phyloP scores from a whole-genome alignment of 495 filamentous ascomycete genomes.

The Aspergillus indologenus region DNA sequence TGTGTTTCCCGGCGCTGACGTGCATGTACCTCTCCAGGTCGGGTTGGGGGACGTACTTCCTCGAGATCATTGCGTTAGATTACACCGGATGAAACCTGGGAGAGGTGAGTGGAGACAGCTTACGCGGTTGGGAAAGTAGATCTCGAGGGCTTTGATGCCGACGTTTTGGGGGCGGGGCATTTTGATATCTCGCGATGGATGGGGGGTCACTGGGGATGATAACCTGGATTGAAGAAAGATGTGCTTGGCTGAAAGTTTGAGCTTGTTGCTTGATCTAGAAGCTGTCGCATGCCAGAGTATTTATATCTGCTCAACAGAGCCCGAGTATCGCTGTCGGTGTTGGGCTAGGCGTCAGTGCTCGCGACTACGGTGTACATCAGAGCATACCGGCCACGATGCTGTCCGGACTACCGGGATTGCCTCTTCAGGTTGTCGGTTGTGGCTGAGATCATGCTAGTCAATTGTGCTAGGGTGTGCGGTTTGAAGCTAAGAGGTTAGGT shows the following conservation, averaged over 20 bases:
- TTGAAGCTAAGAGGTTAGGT: no score
- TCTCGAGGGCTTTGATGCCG: conserved; percentile 99
- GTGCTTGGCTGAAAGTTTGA: background rate
- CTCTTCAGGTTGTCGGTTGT: background rate
- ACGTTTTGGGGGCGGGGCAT: conserved; percentile 88
- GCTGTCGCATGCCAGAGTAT: background rate
- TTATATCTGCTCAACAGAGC: background rate
- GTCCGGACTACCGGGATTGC: background rate
- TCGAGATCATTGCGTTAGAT: conserved; percentile 55
- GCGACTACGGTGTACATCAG: background rate
- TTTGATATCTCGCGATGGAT: conserved; percentile 51
- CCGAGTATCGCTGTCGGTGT: no score
- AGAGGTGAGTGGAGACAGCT: conserved; percentile 21
- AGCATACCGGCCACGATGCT: background rate
- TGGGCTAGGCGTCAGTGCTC: background rate
- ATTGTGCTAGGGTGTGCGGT: no score
- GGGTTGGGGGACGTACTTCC: conserved; percentile 68
- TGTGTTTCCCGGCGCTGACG: conserved; percentile 92
- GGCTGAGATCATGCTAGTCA: no score
- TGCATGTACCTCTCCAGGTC: conserved; percentile 98
- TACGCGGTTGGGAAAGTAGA: conserved; percentile 97
- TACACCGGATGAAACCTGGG: no score
- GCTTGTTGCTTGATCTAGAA: no score
- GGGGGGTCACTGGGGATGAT: background rate
- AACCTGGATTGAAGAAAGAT: background rate